These are phyloP conservation scores for Berberis vulgaris DNA, from an alignment of 164 flowering plant genomes.

Conservation along the genomic window DNA sequence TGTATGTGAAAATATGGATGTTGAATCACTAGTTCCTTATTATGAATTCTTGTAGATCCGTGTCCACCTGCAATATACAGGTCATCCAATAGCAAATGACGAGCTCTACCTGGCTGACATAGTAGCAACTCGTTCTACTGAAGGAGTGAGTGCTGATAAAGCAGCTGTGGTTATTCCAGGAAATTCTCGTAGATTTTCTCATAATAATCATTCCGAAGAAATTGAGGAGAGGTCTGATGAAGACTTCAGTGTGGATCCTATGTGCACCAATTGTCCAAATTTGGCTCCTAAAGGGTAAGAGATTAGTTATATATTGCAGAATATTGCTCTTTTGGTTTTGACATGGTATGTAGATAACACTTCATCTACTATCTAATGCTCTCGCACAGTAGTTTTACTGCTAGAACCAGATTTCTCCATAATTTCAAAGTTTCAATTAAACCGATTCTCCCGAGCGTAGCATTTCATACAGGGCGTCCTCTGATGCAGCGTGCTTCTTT, in stretches of 20 bases:
- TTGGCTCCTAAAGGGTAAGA: slow-evolving; percentile 87
- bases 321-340: neutral
- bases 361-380: neutral
- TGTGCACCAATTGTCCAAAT: slow-evolving; percentile 95
- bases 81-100: slow-evolving; percentile 95
- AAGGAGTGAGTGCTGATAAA: slow-evolving; percentile 48
- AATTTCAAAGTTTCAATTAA: too few species aligned
- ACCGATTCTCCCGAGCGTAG: too few species aligned
- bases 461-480: too few species aligned
- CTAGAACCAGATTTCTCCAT: too few species aligned
- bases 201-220: slow-evolving; percentile 11
- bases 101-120: slow-evolving; percentile 54
- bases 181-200: slow-evolving; percentile 11
- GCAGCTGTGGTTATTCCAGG: slow-evolving; percentile 19
- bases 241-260: slow-evolving; percentile 67
- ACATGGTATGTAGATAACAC: neutral
- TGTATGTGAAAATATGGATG: neutral
- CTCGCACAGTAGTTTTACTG: too few species aligned
- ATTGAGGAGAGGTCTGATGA: slow-evolving; percentile 20
- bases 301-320: neutral
- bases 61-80: slow-evolving; percentile 70
- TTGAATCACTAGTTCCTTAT: neutral
- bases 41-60: slow-evolving; percentile 47
- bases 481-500: too few species aligned
- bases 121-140: slow-evolving; percentile 26